Evolutionary conservation across 2,329 filamentous ascomycete species (phyloP).

Genomic region (Teratosphaeriaceae sp.): DNA sequence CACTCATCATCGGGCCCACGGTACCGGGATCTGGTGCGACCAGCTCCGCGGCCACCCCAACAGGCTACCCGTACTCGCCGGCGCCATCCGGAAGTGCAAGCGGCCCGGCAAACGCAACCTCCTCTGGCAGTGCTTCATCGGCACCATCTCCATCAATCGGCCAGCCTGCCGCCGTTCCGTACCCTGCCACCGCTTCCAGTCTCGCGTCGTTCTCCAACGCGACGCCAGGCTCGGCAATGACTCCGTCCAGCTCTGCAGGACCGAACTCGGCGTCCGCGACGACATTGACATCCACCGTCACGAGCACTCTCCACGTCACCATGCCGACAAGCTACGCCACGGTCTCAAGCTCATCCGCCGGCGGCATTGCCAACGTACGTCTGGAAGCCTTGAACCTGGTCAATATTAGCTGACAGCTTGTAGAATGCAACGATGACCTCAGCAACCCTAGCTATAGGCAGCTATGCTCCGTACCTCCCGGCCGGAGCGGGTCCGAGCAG

Average conservation of each 20-base stretch:
- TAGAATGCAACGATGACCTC: constrained; percentile 12
- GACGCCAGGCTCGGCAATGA: not conserved
- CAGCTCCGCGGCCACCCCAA: not conserved
- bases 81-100: not conserved
- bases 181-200: not conserved
- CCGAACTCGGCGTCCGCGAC: constrained; percentile 2
- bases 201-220: constrained; percentile 2
- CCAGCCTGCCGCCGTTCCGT: not conserved
- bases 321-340: constrained; percentile 1
- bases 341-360: not conserved
- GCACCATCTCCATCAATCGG: not conserved
- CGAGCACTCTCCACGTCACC: constrained; percentile 9
- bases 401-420: constrained; percentile 4
- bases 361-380: constrained; percentile 12
- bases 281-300: constrained; percentile 8
- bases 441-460: not conserved
- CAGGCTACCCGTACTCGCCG: not conserved
- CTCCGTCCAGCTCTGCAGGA: not conserved
- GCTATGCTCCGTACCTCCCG: constrained; percentile 2
- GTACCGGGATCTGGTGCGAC: not conserved
- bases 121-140: not conserved
- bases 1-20: not conserved
- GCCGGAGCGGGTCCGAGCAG: constrained; percentile 8
- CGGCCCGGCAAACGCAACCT: not conserved
- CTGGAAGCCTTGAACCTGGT: not conserved